Evolutionary conservation across 768 basidiomycete genomes (phyloP).

Genomic region (Rhodotorula babjevae): DNA sequence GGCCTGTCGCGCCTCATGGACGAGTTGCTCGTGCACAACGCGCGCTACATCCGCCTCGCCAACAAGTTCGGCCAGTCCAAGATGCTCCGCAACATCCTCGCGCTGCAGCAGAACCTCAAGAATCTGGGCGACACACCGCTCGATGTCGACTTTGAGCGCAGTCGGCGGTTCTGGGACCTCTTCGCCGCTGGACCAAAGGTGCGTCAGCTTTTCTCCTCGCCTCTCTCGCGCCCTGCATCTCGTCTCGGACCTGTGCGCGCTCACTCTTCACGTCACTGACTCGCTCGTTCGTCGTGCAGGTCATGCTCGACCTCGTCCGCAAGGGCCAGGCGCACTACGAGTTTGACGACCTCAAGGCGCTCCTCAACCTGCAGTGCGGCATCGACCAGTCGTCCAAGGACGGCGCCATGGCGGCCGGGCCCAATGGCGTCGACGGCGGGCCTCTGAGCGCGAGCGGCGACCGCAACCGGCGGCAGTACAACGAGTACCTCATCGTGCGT

Average conservation of each 20-base stretch:
- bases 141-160: conserved; percentile 66
- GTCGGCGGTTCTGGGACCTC: conserved; percentile 73
- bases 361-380: conserved; percentile 83
- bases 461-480: conserved; percentile 21
- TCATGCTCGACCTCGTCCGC: conserved; percentile 69
- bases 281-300: conserved; percentile 51
- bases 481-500: conserved; percentile 32
- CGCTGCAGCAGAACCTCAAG: conserved; percentile 85
- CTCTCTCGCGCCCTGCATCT: background rate
- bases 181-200: conserved; percentile 73
- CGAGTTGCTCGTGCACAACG: conserved; percentile 69
- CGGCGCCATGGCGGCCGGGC: background rate
- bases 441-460: conserved; percentile 8
- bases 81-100: conserved; percentile 79
- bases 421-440: conserved; percentile 1
- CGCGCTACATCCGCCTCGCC: conserved; percentile 62
- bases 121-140: conserved; percentile 59
- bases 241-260: too few relatives aligned
- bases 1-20: conserved; percentile 83
- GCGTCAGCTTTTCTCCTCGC: conserved; percentile 37
- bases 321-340: conserved; percentile 59
- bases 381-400: conserved; percentile 56
- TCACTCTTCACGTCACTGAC: too few relatives aligned
- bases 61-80: conserved; percentile 77
- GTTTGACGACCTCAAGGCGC: conserved; percentile 88